Conservation (phyloP, 345 rosid species). For the Diplotaxis tenuifolia region DNA sequence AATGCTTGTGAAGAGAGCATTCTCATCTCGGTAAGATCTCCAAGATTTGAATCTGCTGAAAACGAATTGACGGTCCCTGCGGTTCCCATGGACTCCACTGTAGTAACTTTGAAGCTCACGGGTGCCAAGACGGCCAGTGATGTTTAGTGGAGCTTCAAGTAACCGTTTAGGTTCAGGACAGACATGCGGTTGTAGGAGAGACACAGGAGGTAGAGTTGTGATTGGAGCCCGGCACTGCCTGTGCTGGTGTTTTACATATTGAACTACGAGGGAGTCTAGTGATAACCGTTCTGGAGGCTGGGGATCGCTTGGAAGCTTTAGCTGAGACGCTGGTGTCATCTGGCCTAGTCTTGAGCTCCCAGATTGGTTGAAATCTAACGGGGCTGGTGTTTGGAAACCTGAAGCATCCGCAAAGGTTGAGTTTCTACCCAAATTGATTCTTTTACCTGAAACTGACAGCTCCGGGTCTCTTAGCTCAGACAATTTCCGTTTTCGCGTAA, state of each 20-base stretch:
- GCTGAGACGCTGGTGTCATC: slow-evolving; percentile 49
- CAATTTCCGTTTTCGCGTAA: slow-evolving; percentile 78
- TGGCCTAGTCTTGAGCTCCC: slow-evolving; percentile 48
- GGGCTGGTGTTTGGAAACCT: slow-evolving; percentile 58
- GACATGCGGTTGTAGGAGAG: slow-evolving; percentile 87
- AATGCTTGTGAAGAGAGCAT: slow-evolving; percentile 74
- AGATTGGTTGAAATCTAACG: slow-evolving; percentile 53
- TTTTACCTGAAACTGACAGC: slow-evolving; percentile 56
- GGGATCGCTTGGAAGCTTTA: slow-evolving; percentile 50
- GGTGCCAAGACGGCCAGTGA: slow-evolving; percentile 80
- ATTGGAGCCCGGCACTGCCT: slow-evolving; percentile 99
- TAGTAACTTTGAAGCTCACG: slow-evolving; percentile 73
- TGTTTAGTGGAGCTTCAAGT: slow-evolving; percentile 86
- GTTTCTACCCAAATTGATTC: slow-evolving; percentile 55
- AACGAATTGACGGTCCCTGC: slow-evolving; percentile 91
- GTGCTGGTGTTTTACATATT: slow-evolving; percentile 94
- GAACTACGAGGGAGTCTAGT: slow-evolving; percentile 83
- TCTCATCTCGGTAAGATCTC: slow-evolving; percentile 95
- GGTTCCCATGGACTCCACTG: slow-evolving; percentile 92
- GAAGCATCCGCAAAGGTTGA: slow-evolving; percentile 44
- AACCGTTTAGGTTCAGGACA: slow-evolving; percentile 95
- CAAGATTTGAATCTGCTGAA: slow-evolving; percentile 93
- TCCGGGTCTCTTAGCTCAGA: slow-evolving; percentile 66
- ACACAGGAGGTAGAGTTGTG: slow-evolving; percentile 95
- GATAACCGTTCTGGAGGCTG: slow-evolving; percentile 75